A percentile compares a stretch with the other conserved stretches of the same genome.
Evolutionary conservation across 805 yeast species (phyloP).

Genomic region (Kluyveromyces wickerhamii): DNA sequence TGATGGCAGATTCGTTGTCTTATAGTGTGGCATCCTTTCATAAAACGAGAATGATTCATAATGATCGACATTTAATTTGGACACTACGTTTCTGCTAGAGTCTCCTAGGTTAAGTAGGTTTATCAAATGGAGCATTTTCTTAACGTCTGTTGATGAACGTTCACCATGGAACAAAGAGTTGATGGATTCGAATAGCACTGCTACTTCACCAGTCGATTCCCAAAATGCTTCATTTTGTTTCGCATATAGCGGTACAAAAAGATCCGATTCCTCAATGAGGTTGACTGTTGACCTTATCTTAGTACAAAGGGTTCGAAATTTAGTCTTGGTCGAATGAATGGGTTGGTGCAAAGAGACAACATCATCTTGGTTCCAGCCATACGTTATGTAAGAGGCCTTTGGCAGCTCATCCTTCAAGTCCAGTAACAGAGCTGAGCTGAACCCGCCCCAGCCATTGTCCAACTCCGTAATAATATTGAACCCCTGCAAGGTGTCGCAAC

Average conservation of each 20-base stretch:
- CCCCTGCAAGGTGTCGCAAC: conserved; percentile 68
- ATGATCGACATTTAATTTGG: conserved; percentile 12
- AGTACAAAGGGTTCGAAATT: conserved; percentile 24
- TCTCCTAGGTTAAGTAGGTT: conserved; percentile 19
- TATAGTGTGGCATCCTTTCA: conserved; percentile 11
- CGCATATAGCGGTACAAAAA: conserved; percentile 47
- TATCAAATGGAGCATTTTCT: conserved; percentile 15
- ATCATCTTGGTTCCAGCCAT: conserved; percentile 36
- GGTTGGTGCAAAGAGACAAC: conserved; percentile 10
- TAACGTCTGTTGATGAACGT: neutral
- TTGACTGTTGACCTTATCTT: conserved; percentile 41
- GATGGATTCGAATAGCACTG: conserved; percentile 20
- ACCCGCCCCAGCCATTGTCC: conserved; percentile 83
- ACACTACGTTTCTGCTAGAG: conserved; percentile 16
- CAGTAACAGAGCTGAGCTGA: conserved; percentile 43
- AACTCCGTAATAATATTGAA: conserved; percentile 60
- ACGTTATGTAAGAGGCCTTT: conserved; percentile 38
- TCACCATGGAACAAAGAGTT: conserved; percentile 12
- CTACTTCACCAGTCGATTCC: conserved; percentile 22
- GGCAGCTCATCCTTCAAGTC: conserved; percentile 62
- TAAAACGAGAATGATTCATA: conserved; percentile 18
- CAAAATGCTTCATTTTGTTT: conserved; percentile 19
- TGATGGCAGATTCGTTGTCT: conserved; percentile 5
- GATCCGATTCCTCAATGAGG: conserved; percentile 40
- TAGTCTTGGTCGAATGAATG: conserved; percentile 9